Base-by-base conservation (phyloP, 2,329 filamentous ascomycete species). In the Talaromyces sp. region DNA sequence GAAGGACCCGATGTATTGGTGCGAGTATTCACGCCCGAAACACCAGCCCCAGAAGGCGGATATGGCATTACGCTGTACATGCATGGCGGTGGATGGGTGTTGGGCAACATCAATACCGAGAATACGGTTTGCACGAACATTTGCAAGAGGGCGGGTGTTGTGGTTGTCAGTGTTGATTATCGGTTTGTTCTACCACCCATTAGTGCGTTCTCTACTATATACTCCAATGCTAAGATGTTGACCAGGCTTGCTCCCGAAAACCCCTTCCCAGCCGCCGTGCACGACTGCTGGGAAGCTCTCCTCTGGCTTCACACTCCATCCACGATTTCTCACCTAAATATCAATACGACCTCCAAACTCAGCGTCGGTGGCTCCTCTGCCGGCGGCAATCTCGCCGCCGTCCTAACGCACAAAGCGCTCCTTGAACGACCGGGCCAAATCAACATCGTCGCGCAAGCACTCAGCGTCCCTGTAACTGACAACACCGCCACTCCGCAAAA, bases 21-120 rank as follows among this genome's bases (percentile, higher is more conserved):
- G 14, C 79, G 85, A 16, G 80, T 77, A 39, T 87, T 87, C 68
- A 85, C 80, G 1, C 85, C 85, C 0, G 70, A 73, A 66, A 84
- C 80, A 1, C 85, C 75, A 5, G 75, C 66, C 11, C 84, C 84
- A 0, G 73, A 69, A 0, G 69, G 68, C 0, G 85, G 85, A 31
- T 87, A 85, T 85, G 85, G 85, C 2, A 79, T 83, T 8, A 81
- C 84, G 71, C 68, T 87, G 3, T 88, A 85, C 71, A 85, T 81
- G 69, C 85, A 87, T 68, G 85, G 85, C 4, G 85, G 85, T 0
- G 85, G 85, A 3, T 87, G 84, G 84, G 84, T 87, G 3, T 69
- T 87, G 35, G 85, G 85, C 0, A 85, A 82, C 54, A 85, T 87
- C 50, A 79, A 84, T 66, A 86, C 84, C 0, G 85, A 87, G 74